Evolutionary conservation across 164 flowering plant species (phyloP), one percentile per base, ranked within the genome.

Genomic region (Stephania yunnanensis): DNA sequence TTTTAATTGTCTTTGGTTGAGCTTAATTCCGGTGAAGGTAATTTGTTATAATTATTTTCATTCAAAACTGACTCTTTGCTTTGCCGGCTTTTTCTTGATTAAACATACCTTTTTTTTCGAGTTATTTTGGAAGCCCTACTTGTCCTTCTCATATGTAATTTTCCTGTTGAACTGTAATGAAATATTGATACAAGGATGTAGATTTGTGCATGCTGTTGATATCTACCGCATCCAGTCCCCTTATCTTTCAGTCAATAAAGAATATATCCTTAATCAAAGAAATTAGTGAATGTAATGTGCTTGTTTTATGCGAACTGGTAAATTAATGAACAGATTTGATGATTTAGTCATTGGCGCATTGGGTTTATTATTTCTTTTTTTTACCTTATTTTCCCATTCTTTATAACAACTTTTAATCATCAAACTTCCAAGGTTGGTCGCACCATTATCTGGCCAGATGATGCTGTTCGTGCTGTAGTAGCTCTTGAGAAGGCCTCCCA

Each of bases 401-500:
- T 71, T 46, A 64, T 63, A 70, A 31, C 4, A 15, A 52, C 36
- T n/a, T 25, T 7, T 48, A 10, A 11, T 22, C 10, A 22, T 30
- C 17, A 19, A 10, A 20, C 72, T 69, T 73, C 36, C 36, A 81
- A 91, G 97, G 85, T 72, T 77, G 77, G 46, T 69, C 82, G 74
- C 71, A 70, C 80, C 42, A 76, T 88, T 74, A 70, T 10, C 46
- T 92, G 99, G 99, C 97, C 97, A 61, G 97, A 90, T 81, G 86
- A 80, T 84, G 92, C 89, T 82, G 95, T 90, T 78, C 75, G 82
- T 71, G 91, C 92, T n/a, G 85, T 90, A 48, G 80, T 80, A 82
- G 89, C 94, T 72, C 89, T 95, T 77, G 99, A 93, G 88, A 81
- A 85, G 79, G 94, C 89, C 4, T 81, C 94, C 25, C 87, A 93